Base-by-base conservation (phyloP, 2,329 filamentous ascomycete genomes). In the Xylaria sp. region DNA sequence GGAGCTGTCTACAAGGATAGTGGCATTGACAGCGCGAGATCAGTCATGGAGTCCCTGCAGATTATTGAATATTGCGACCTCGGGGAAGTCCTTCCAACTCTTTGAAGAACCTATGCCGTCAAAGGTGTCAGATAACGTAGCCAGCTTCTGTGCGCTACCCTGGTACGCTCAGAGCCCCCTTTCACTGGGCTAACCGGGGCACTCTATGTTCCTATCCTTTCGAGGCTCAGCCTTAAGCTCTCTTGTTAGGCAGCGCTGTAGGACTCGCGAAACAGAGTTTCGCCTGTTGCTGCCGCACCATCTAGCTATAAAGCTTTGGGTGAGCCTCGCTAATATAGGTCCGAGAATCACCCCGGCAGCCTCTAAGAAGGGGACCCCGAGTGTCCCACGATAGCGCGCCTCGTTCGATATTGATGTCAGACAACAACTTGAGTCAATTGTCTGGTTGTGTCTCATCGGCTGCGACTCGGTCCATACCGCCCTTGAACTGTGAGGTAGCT, bases 1-100 rank as follows among this genome's bases (percentile, higher is more conserved):
- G 69, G 63, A 0, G 60, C 67, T 11, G 67, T 63, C 17, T 67
- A 61, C 27, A 27, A 29, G 13, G 69, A 69, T n/a, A 47, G 67
- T 9, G 69, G 67, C 53, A 33, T 69, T 5, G 51, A 56, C 15
- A 64, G 45, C 25, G 69, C 67, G 13, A 39, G 10, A n/a, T 47
- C 33, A 1, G 67, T 47, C 51, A 68, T 69, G 55, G n/a, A 27
- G 4, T 9, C 36, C 6, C 57, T 68, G 39, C 31, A 17, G 3
- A 25, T 68, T 11, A 55, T 53, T 20, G 31, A 51, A 10, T 47
- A 33, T 38, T 11, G n/a, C 20, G 22, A 42, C n/a, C 22, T 29
- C 20, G 27, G 17, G 47, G 31, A 39, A 36, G 1, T 13, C 17
- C 29, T 31, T 15, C 25, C n/a, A 15, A 7, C 25, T 31, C 29